Percentiles rank a stretch among this genome's conserved stretches.
Evolutionary conservation across 345 rosid species (phyloP).

Genomic region (Linum lewisii): DNA sequence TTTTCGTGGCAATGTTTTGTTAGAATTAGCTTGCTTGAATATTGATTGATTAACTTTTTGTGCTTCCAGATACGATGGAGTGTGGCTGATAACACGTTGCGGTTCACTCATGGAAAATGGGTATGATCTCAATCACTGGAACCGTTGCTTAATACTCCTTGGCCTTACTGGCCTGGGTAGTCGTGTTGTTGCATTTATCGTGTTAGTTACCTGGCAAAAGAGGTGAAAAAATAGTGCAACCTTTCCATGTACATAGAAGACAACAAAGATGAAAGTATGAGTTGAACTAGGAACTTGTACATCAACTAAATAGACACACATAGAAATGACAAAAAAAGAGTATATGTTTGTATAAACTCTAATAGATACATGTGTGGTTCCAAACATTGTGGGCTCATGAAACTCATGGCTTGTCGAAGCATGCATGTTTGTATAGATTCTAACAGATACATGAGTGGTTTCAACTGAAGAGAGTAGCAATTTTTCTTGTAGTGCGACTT

Average conservation of each 20-base stretch:
- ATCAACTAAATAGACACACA: slow-evolving; percentile 1
- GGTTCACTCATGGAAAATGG: slow-evolving; percentile 61
- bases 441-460: too few species aligned
- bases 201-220: slow-evolving; percentile 58
- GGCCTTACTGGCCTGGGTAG: slow-evolving; percentile 44
- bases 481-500: too few species aligned
- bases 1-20: neutral
- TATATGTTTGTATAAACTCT: too few species aligned
- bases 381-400: neutral
- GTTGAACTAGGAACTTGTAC: neutral
- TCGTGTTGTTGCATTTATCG: slow-evolving; percentile 48
- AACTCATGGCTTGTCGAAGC: too few species aligned
- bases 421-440: too few species aligned
- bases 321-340: neutral
- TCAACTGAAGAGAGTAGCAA: too few species aligned
- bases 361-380: neutral
- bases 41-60: neutral
- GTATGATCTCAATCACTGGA: slow-evolving; percentile 59
- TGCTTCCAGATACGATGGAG: slow-evolving; percentile 66
- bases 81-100: slow-evolving; percentile 90
- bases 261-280: neutral
- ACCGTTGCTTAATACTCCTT: slow-evolving; percentile 45
- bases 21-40: too few species aligned
- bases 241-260: slow-evolving; percentile 3
- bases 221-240: slow-evolving; percentile 22